Base-by-base conservation (phyloP, 768 basidiomycete genomes). In the Lentinus tigrinus region DNA sequence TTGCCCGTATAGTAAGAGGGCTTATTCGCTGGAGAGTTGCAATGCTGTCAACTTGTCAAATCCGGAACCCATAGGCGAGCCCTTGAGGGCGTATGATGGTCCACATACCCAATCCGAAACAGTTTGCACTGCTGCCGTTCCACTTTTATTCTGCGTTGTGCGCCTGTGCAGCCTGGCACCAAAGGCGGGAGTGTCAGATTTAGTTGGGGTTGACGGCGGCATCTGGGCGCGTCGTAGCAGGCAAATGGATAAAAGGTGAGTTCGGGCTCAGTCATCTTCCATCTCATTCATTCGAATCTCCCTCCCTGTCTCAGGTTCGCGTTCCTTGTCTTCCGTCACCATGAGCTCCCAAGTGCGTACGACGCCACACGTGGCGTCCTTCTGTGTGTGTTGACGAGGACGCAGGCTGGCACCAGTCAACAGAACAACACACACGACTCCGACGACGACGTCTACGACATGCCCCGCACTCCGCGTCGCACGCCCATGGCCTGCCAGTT, bases 401-500 rank as follows among this genome's bases (percentile, higher is more conserved):
- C 34, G 9, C 55, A 59, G 57, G 23, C 62, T 17, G 24, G 27
- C 21, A 57, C 55, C 28, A 53, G 43, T 39, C 40, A 52, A 16
- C 54, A 49, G 37, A 61, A 24, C 54, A 63, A 28, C 60, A 54
- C 38, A 19, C 63, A 63, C 40, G 64, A 65, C 10, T 67, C 66
- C 5, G 68, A 65, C 13, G 68, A 69, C 21, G 67, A 69, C 24
- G 57, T 58, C 26, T 59, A 28, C 42, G 39, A 51, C 52, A 60
- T 64, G 39, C 67, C 65, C 23, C 63, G 64, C 47, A 68, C 67
- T 9, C 76, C 78, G 5, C 72, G 77, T 57, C 66, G 87, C 52
- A 86, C 81, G 0, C 79, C 83, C 0, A 87, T 89, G 84, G 88
- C 88, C 13, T 89, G 88, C 63, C 79, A 81, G 57, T 89, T 89